Evolutionary conservation across 2,329 filamentous ascomycete genomes (phyloP), one percentile per base, ranked within the genome.

Genomic region (Xylaria sp.): DNA sequence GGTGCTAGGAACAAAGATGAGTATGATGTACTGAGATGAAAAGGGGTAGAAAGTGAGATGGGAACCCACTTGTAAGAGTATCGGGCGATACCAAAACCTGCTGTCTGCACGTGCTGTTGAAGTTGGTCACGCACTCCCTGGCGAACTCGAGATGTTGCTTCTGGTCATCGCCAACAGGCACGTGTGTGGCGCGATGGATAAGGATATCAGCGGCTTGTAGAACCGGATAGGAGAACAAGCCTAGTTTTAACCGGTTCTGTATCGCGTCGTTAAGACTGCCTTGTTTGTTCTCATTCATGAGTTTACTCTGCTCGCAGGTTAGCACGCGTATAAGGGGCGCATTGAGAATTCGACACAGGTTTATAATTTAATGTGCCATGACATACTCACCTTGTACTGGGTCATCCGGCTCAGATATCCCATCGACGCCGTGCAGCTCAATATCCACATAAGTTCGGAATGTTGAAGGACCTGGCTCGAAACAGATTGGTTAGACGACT

Each of bases 401-500:
- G 94, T 97, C 94, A 99, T 99, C n/a, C 94, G 83, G 8, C 89
- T 89, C n/a, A 99, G 78, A 75, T 96, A 96, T 46, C 94, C 94
- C 74, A 94, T 92, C 4, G 90, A 93, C 23, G 94, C 90, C 55
- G 90, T 89, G 66, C 92, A 97, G 71, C 91, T 93, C 63, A 99
- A 77, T 70, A 97, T 92, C 94, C 94, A 99, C 90, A 96, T 96
- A 64, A 99, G 81, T 74, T 97, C 92, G 3, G 89, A 79, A 76
- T 97, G 94, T 52, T 87, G 86, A 16, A 86, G 80, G 1, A 92
- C 86, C 85, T 90, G 30, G 23, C 2, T 4, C 55, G 46, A 47
- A 16, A 30, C 23, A 16, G 5, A 9, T 46, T 30, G 47, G 50
- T 59, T 57, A 59, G 54, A 60, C 23, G n/a, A 34, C n/a, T 35